These are phyloP conservation scores for Hortiboletus flavorubellus DNA, from an alignment of 768 basidiomycete species.

Conservation along the genomic window DNA sequence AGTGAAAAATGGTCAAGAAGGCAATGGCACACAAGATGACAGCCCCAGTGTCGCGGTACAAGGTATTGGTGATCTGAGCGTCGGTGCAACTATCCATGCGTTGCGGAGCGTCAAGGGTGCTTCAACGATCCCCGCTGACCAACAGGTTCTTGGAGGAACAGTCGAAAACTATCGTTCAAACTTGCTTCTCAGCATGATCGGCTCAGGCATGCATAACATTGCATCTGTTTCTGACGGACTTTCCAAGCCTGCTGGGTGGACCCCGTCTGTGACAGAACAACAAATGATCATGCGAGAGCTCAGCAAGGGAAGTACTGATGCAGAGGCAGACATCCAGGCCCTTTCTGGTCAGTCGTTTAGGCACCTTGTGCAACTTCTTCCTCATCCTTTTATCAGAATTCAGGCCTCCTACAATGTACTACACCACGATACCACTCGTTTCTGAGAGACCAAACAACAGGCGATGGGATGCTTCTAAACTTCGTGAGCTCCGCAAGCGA, in stretches of 20 bases:
- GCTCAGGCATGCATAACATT: constrained; percentile 64
- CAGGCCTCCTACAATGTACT: constrained; percentile 92
- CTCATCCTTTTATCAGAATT: constrained; percentile 54
- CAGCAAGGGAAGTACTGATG: constrained; percentile 68
- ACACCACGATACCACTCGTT: constrained; percentile 89
- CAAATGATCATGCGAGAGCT: constrained; percentile 97
- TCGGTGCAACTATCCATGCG: constrained; percentile 86
- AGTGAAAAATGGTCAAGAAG: constrained; percentile 78
- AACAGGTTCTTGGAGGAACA: constrained; percentile 86
- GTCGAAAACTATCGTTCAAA: constrained; percentile 96
- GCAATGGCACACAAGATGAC: constrained; percentile 57
- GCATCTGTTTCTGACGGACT: constrained; percentile 53
- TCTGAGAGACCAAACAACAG: constrained; percentile 82
- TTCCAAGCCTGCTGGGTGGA: constrained; percentile 63
- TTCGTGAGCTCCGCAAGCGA: constrained; percentile 92
- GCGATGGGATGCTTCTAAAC: constrained; percentile 89
- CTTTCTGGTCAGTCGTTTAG: constrained; percentile 65
- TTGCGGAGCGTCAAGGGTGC: constrained; percentile 89
- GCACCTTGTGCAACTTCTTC: neutral
- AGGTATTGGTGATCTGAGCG: constrained; percentile 80
- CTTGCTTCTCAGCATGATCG: constrained; percentile 85
- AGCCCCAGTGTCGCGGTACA: constrained; percentile 64
- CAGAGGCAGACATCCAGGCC: constrained; percentile 80
- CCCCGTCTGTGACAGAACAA: constrained; percentile 81
- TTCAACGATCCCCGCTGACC: constrained; percentile 85